Conservation (phyloP, 1,139 yeast species). For the Blastobotrys elegans region DNA sequence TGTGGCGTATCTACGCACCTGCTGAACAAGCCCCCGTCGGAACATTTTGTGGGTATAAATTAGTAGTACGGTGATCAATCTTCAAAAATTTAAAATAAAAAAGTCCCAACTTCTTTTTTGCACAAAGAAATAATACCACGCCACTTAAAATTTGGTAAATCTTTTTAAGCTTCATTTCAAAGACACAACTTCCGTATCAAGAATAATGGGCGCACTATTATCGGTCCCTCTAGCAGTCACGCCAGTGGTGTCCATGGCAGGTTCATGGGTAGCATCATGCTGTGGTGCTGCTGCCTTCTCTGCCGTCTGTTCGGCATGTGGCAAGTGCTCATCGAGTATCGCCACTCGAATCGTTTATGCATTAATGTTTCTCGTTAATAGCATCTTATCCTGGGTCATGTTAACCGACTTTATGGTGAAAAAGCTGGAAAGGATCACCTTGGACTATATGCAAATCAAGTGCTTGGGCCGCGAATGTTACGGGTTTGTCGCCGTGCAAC, state of each 20-base stretch:
- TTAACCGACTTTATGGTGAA: slow-evolving; percentile 75
- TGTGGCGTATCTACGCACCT: neutral
- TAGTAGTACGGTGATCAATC: too few relatives aligned
- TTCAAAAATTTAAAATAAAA: too few relatives aligned
- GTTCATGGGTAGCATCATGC: slow-evolving; percentile 72
- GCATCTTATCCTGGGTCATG: slow-evolving; percentile 85
- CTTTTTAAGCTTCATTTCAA: neutral
- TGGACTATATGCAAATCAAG: slow-evolving; percentile 56
- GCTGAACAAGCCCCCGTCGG: neutral
- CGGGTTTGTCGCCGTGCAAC: slow-evolving; percentile 89
- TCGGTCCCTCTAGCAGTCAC: slow-evolving; percentile 57
- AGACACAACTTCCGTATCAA: neutral
- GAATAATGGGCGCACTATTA: slow-evolving; percentile 73
- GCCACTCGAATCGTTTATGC: slow-evolving; percentile 85
- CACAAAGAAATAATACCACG: neutral
- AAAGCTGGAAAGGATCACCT: slow-evolving; percentile 67
- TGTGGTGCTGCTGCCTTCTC: slow-evolving; percentile 82
- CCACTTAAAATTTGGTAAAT: neutral
- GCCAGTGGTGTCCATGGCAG: slow-evolving; percentile 51
- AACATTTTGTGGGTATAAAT: neutral
- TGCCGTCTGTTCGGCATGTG: slow-evolving; percentile 52
- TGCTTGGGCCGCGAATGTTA: slow-evolving; percentile 85
- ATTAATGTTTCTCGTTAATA: slow-evolving; percentile 65
- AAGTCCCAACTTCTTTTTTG: neutral
- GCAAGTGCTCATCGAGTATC: slow-evolving; percentile 63